These are phyloP conservation scores for Zangia roseola DNA, from an alignment of 768 basidiomycete species.

Conservation along the genomic window DNA sequence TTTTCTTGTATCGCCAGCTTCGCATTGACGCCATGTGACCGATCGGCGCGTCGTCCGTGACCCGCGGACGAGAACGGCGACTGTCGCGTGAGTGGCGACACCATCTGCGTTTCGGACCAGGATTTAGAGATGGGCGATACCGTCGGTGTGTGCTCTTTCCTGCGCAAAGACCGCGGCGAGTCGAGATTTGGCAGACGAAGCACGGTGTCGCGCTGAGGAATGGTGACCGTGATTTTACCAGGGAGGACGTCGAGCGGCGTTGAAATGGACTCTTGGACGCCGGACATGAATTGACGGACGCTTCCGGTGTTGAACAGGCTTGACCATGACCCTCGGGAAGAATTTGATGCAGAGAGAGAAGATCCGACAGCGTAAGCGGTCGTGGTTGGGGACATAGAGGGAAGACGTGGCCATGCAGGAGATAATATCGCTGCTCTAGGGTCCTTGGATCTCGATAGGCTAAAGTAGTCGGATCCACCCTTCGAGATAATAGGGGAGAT, in stretches of 20 bases:
- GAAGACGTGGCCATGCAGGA: slow-evolving; percentile 52
- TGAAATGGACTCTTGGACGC: slow-evolving; percentile 51
- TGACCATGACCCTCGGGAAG: slow-evolving; percentile 80
- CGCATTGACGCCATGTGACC: slow-evolving; percentile 41
- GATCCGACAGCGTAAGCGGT: slow-evolving; percentile 36
- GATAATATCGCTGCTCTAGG: slow-evolving; percentile 42
- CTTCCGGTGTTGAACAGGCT: slow-evolving; percentile 68
- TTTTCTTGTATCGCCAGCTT: slow-evolving; percentile 32
- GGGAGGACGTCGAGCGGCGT: slow-evolving; percentile 35
- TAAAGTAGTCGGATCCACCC: slow-evolving; percentile 59
- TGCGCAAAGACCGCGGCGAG: slow-evolving; percentile 28
- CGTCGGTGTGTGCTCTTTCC: slow-evolving; percentile 28
- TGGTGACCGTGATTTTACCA: slow-evolving; percentile 23
- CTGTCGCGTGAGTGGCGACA: slow-evolving; percentile 21
- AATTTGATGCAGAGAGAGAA: slow-evolving; percentile 50
- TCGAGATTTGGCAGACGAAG: slow-evolving; percentile 26
- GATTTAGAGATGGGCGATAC: slow-evolving; percentile 45
- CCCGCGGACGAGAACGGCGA: slow-evolving; percentile 45
- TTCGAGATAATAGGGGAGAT: slow-evolving; percentile 17
- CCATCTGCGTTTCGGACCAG: slow-evolving; percentile 52
- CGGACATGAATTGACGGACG: slow-evolving; percentile 67
- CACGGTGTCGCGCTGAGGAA: slow-evolving; percentile 20
- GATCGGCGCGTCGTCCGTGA: slow-evolving; percentile 38
- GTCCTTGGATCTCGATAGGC: slow-evolving; percentile 36
- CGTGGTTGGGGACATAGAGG: slow-evolving; percentile 42